phyloP scores from a whole-genome alignment of 2,329 filamentous ascomycete genomes.

The Talaromyces sp. region DNA sequence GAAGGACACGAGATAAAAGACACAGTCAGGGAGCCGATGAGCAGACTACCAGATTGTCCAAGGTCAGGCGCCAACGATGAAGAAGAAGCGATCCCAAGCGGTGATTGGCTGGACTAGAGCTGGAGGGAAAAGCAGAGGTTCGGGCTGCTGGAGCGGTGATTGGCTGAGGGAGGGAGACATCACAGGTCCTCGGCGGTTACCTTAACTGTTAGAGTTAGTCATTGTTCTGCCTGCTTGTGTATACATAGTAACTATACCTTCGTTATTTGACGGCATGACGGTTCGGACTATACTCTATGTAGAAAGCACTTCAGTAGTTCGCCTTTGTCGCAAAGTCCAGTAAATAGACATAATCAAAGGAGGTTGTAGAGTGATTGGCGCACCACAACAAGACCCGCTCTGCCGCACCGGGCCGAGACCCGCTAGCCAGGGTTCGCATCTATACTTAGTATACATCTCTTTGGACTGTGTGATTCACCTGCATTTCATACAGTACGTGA shows the following conservation, averaged over 20 bases:
- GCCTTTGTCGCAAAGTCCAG: background rate
- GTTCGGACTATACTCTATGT: background rate
- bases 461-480: background rate
- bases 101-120: constrained; percentile 11
- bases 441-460: background rate
- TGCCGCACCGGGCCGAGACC: constrained; percentile 16
- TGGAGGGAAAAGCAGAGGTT: background rate
- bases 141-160: background rate
- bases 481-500: background rate
- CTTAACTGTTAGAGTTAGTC: background rate
- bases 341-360: background rate
- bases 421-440: constrained; percentile 3
- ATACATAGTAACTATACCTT: background rate
- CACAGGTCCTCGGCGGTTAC: background rate
- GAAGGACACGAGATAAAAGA: constrained; percentile 6
- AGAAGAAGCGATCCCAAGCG: background rate
- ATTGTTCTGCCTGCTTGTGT: background rate
- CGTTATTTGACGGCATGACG: background rate
- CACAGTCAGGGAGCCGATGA: constrained; percentile 1
- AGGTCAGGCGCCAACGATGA: constrained; percentile 12
- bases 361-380: background rate
- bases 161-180: background rate
- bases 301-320: background rate
- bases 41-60: constrained; percentile 1
- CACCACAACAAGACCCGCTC: background rate